Evolutionary conservation across 2,329 filamentous ascomycete species (phyloP).

Genomic region (Xylaria multiplex): DNA sequence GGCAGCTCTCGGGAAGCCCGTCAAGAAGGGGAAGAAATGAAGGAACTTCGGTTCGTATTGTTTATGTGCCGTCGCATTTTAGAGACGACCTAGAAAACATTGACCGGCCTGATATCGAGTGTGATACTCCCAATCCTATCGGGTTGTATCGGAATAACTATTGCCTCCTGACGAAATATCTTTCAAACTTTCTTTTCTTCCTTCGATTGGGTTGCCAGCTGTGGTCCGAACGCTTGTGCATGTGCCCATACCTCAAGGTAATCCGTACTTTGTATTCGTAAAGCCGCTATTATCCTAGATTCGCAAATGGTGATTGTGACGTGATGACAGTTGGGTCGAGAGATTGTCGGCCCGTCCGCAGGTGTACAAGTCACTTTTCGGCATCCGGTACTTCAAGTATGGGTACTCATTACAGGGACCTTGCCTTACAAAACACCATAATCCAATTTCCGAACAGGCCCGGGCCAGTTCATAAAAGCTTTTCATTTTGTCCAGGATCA

Average conservation of each 20-base stretch:
- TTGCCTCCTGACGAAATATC: background rate
- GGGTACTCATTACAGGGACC: background rate
- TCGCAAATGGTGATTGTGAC: background rate
- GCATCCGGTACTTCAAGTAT: background rate
- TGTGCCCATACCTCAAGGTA: background rate
- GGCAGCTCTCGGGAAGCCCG: slow-evolving; percentile 57
- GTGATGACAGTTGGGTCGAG: background rate
- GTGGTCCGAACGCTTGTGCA: background rate
- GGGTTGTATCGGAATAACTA: slow-evolving; percentile 7
- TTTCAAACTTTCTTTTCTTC: background rate
- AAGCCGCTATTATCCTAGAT: background rate
- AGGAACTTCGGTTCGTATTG: background rate
- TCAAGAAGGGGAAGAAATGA: slow-evolving; percentile 59
- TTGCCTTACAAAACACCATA: slow-evolving; percentile 6
- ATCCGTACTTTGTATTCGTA: background rate
- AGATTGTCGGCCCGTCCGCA: background rate
- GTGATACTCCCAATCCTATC: background rate
- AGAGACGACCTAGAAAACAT: slow-evolving; percentile 7
- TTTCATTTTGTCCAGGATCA: slow-evolving; percentile 3
- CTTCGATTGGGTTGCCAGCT: background rate
- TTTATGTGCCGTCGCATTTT: background rate
- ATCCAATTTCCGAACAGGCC: slow-evolving; percentile 5
- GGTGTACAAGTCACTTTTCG: background rate
- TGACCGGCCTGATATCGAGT: background rate
- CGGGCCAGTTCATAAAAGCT: slow-evolving; percentile 4